Evolutionary conservation across 129 eudicot genomes (phyloP).

Genomic region (Helichrysum umbraculigerum): DNA sequence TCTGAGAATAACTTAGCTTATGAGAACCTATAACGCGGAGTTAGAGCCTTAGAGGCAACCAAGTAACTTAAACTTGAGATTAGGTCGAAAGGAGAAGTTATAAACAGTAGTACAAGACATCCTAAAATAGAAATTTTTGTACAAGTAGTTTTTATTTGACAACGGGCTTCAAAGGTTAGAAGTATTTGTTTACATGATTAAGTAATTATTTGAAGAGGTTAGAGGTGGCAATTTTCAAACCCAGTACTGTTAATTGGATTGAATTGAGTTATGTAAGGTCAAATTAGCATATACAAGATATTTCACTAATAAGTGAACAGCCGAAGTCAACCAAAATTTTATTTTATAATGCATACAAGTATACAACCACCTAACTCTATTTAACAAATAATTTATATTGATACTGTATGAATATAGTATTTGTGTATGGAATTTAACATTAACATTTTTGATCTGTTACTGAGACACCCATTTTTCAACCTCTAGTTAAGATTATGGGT

Average conservation of each 20-base stretch:
- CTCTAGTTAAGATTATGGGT: neutral
- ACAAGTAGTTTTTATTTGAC: neutral
- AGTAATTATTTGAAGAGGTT: neutral
- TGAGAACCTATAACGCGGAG: neutral
- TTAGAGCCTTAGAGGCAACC: slow-evolving; percentile 1
- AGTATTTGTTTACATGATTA: neutral
- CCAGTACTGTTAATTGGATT: neutral
- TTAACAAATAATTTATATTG: neutral
- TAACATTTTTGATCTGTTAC: neutral
- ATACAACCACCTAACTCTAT: neutral
- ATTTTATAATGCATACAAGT: slow-evolving; percentile 10
- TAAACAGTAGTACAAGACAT: neutral
- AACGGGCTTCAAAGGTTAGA: neutral
- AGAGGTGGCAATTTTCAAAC: slow-evolving; percentile 6
- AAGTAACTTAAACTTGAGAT: slow-evolving; percentile 9
- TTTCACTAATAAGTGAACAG: neutral
- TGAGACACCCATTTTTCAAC: neutral
- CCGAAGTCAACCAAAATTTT: neutral
- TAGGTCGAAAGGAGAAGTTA: no score
- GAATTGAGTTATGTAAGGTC: neutral
- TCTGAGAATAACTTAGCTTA: neutral
- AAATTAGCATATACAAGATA: neutral
- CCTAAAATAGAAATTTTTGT: neutral
- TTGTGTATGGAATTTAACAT: neutral
- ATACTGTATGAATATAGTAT: neutral